Evolutionary conservation across 140 eudicot species (phyloP).

Genomic region (Stevia rebaudiana): DNA sequence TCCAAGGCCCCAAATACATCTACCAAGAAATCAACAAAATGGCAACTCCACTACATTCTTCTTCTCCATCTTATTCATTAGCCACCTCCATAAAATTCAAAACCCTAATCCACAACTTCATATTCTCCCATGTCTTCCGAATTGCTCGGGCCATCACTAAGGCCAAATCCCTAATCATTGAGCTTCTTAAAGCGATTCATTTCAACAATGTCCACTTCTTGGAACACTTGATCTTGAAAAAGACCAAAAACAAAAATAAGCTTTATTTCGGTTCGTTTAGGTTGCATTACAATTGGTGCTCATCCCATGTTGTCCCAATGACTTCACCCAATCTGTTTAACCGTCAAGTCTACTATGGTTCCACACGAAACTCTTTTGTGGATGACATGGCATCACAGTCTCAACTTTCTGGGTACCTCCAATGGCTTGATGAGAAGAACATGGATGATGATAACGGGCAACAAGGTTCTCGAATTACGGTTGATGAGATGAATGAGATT

Average conservation of each 20-base stretch:
- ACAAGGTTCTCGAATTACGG: constrained; percentile 15
- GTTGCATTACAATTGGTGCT: constrained; percentile 89
- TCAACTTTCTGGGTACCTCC: constrained; percentile 80
- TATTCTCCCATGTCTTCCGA: constrained; percentile 70
- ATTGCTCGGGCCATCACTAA: constrained; percentile 59
- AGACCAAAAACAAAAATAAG: constrained; percentile 52
- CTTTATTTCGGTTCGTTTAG: constrained; percentile 81
- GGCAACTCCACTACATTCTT: constrained; percentile 37
- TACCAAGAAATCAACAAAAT: constrained; percentile 26
- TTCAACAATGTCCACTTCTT: constrained; percentile 44
- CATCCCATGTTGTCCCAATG: constrained; percentile 75
- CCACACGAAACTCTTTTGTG: constrained; percentile 57
- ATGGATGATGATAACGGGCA: neutral
- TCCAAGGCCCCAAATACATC: constrained; percentile 25
- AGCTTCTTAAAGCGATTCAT: constrained; percentile 51
- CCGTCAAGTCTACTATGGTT: constrained; percentile 46
- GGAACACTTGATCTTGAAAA: constrained; percentile 29
- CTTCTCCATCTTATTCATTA: constrained; percentile 39
- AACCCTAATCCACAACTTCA: constrained; percentile 62
- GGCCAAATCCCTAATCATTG: constrained; percentile 58
- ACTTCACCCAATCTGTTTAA: constrained; percentile 38
- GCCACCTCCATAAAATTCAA: constrained; percentile 64
- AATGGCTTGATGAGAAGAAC: constrained; percentile 85
- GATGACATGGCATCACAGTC: constrained; percentile 34
- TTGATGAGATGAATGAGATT: constrained; percentile 53